Base-by-base conservation (phyloP, 805 yeast genomes). In the Komagataella populi region DNA sequence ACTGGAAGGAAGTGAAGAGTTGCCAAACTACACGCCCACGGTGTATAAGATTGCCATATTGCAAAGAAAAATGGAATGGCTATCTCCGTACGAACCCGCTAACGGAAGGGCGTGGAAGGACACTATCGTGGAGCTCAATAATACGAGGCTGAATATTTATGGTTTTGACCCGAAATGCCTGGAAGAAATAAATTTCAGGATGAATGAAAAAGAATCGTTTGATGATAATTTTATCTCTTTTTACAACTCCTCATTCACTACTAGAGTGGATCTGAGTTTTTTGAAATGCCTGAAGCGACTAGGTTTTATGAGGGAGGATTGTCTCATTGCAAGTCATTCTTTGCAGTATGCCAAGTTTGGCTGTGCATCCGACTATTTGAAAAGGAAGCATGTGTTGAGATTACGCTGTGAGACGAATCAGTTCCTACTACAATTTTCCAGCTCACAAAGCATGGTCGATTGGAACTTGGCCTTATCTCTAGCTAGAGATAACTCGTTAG, bases 301-400 rank as follows among this genome's bases (percentile, higher is more conserved):
- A 22, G 60, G 60, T 18, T 60, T 63, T 44, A 52, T 74, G n/a
- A 56, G 63, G 6, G 56, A 64, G 17, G 54, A 58, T 6, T 72
- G 64, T 49, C 62, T 84, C 30, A 57, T 76, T n/a, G 73, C 82
- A 55, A 77, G 88, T 0, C 90, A 80, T 64, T 81, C 96, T 1
- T 71, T 91, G 44, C 98, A 93, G 65, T 82, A 83, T 66, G 90
- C 93, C 10, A 81, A 75, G 58, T 67, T 87, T 47, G 99, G 99
- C 0, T 69, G 88, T 12, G 96, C 98, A 0, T 72, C 79, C 1
- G 99, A 91, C 65, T 88, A 88, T 65, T 76, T 74, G 52, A 87
- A 88, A 63, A 77, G 76, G 55, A 72, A 77, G 16, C 76, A 80
- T 60, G 87, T 83, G 4, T 64, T 89, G 45, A 69, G 99, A 49